These are phyloP conservation scores for Phyllosticta citrichinensis DNA, from an alignment of 2,329 filamentous ascomycete genomes.

Conservation along the genomic window DNA sequence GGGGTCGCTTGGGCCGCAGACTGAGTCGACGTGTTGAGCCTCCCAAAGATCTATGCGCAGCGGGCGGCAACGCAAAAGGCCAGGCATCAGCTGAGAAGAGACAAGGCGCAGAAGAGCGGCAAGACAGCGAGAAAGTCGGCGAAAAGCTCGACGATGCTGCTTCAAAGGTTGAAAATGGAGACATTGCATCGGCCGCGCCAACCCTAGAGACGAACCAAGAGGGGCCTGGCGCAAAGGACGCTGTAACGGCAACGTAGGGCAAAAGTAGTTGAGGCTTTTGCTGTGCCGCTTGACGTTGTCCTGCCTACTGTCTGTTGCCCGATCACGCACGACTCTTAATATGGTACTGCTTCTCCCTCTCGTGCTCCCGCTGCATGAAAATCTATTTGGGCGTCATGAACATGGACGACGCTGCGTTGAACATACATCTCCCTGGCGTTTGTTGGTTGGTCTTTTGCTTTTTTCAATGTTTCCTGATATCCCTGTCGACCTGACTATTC, in stretches of 20 bases:
- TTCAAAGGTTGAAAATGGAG: not conserved
- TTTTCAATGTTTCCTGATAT: too few species aligned
- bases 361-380: too few species aligned
- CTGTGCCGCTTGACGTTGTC: not conserved
- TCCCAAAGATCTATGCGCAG: not conserved
- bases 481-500: too few species aligned
- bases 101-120: not conserved
- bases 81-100: not conserved
- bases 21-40: not conserved
- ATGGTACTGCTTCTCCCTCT: too few species aligned
- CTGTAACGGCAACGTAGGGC: not conserved
- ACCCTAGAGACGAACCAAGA: not conserved
- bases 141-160: not conserved
- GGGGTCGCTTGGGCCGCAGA: not conserved
- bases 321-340: not conserved
- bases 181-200: not conserved
- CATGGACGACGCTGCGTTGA: too few species aligned
- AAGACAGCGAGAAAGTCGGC: not conserved
- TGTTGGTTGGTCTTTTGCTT: too few species aligned
- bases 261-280: not conserved
- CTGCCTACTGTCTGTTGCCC: too few species aligned
- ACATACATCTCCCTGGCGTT: too few species aligned
- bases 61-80: not conserved
- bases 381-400: too few species aligned
- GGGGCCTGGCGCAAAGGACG: not conserved